Percentiles rank a stretch among this genome's conserved stretches.
Evolutionary conservation across 352 stramenopile species (phyloP).

Genomic region (Peronospora destructor): DNA sequence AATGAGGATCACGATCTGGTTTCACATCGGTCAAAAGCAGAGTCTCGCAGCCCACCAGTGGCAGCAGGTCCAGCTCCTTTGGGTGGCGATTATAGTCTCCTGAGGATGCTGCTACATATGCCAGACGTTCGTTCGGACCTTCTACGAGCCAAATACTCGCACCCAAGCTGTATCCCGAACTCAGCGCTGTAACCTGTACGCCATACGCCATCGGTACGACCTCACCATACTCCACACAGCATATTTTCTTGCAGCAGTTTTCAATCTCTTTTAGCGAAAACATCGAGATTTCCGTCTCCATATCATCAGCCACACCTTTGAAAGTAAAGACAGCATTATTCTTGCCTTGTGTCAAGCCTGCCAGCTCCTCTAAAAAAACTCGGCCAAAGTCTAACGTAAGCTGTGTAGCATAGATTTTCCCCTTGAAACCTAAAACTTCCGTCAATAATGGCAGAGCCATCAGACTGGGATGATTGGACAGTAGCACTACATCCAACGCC

Average conservation of each 20-base stretch:
- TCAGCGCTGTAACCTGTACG: slow-evolving; percentile 64
- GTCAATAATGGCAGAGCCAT: slow-evolving; percentile 73
- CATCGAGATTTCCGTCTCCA: slow-evolving; percentile 23
- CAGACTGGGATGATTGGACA: slow-evolving; percentile 69
- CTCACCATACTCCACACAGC: slow-evolving; percentile 57
- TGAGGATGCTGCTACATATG: slow-evolving; percentile 68
- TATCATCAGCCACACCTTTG: slow-evolving; percentile 18
- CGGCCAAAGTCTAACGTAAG: slow-evolving; percentile 61
- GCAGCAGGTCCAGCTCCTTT: slow-evolving; percentile 71
- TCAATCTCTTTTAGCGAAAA: slow-evolving; percentile 47
- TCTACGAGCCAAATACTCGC: slow-evolving; percentile 69
- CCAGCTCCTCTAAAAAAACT: slow-evolving; percentile 65
- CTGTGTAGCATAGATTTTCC: slow-evolving; percentile 62
- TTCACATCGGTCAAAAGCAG: slow-evolving; percentile 76
- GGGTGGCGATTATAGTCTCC: slow-evolving; percentile 81
- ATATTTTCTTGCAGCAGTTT: slow-evolving; percentile 37
- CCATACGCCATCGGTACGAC: slow-evolving; percentile 52
- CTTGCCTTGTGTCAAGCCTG: slow-evolving; percentile 19
- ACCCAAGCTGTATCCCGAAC: slow-evolving; percentile 66
- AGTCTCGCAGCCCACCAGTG: slow-evolving; percentile 70
- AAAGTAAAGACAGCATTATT: slow-evolving; percentile 22
- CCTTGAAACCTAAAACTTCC: slow-evolving; percentile 66
- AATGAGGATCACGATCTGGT: slow-evolving; percentile 58
- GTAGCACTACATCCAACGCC: slow-evolving; percentile 60
- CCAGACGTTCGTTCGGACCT: slow-evolving; percentile 55